Conservation (phyloP, 225 moss, liverwort and hornwort genomes). For the Rhytidiadelphus loreus region DNA sequence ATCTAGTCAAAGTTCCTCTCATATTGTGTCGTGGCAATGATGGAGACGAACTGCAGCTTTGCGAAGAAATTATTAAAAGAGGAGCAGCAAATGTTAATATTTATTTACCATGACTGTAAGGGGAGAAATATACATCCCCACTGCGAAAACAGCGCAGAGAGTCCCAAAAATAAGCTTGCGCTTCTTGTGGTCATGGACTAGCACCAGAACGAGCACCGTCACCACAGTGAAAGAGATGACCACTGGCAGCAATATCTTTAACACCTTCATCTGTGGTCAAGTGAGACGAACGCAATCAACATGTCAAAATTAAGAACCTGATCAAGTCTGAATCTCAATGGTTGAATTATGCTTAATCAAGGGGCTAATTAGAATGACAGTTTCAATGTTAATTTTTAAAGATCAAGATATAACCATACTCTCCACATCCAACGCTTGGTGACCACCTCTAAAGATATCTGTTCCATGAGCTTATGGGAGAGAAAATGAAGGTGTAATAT, state of each 20-base stretch:
- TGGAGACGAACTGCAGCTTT: background rate
- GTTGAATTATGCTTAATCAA: background rate
- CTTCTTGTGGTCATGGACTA: slow-evolving; percentile 22
- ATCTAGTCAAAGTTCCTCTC: background rate
- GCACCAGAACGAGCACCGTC: slow-evolving; percentile 20
- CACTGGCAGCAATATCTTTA: slow-evolving; percentile 22
- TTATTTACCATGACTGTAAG: slow-evolving; percentile 50
- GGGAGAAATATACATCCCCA: slow-evolving; percentile 63
- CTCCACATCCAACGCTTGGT: background rate
- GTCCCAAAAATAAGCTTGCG: slow-evolving; percentile 42
- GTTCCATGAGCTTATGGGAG: background rate
- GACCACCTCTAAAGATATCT: background rate
- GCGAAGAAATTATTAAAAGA: background rate
- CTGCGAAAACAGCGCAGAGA: slow-evolving; percentile 57
- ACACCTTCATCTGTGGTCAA: slow-evolving; percentile 40
- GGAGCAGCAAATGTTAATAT: background rate
- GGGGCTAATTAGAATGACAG: background rate
- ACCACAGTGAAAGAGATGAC: slow-evolving; percentile 4
- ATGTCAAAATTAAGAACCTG: background rate
- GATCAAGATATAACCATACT: background rate
- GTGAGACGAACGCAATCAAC: background rate
- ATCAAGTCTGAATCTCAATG: background rate
- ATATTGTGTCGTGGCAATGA: background rate
- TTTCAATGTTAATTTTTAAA: background rate
- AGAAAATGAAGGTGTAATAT: background rate